phyloP scores from a whole-genome alignment of 2,329 filamentous ascomycete species.

The Colletotrichum orchidophilum region DNA sequence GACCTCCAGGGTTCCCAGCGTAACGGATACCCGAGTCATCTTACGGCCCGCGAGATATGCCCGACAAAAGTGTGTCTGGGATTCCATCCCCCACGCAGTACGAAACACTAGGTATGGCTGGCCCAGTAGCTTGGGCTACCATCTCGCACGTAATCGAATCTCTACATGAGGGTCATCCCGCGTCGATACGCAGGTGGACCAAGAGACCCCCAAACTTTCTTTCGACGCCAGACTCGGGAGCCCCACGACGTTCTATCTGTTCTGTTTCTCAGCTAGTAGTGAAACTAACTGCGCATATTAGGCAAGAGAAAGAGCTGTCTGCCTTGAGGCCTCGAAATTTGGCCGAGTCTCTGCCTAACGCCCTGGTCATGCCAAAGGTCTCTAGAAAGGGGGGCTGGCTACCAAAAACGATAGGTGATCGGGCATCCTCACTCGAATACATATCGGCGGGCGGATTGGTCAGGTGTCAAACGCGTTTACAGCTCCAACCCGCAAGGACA shows the following conservation, averaged over 20 bases:
- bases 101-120: conserved; percentile 7
- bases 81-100: neutral
- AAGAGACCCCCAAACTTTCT: conserved; percentile 34
- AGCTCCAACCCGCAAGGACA: neutral
- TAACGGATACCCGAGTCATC: neutral
- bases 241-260: neutral
- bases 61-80: neutral
- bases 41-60: neutral
- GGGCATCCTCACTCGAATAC: neutral
- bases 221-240: conserved; percentile 19
- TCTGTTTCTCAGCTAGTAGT: neutral
- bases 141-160: conserved; percentile 20
- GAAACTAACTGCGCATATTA: neutral
- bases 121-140: conserved; percentile 18
- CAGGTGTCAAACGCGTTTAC: neutral
- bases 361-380: neutral
- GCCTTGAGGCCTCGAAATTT: neutral
- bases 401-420: neutral
- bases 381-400: neutral
- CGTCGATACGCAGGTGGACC: conserved; percentile 30
- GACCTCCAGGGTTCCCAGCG: neutral
- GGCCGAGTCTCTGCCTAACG: neutral
- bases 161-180: conserved; percentile 25
- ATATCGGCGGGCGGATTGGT: neutral
- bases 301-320: neutral